Conservation (phyloP, 2,329 filamentous ascomycete genomes). For the Scedosporium dehoogii region DNA sequence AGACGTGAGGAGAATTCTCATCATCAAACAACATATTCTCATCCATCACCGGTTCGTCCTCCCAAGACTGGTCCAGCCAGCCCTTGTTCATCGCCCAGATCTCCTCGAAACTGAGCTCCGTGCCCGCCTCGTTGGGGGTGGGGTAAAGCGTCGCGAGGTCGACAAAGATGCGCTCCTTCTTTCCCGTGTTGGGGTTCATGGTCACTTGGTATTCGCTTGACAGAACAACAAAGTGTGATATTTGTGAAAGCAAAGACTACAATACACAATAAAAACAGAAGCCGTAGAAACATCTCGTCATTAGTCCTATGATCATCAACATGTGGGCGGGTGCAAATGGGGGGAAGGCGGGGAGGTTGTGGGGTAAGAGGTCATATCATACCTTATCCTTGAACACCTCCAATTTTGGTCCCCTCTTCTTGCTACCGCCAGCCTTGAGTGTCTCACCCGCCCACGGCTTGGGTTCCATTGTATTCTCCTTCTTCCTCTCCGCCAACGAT, state of each 20-base stretch:
- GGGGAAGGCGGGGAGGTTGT: slow-evolving; percentile 5
- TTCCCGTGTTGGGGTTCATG: slow-evolving; percentile 72
- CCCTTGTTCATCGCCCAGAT: slow-evolving; percentile 70
- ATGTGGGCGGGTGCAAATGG: slow-evolving; percentile 37
- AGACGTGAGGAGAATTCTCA: slow-evolving; percentile 3
- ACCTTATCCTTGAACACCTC: slow-evolving; percentile 93
- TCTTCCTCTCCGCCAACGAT: slow-evolving; percentile 76
- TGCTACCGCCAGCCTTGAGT: slow-evolving; percentile 76
- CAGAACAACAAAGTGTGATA: slow-evolving; percentile 59
- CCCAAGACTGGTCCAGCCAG: slow-evolving; percentile 51
- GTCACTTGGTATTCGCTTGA: slow-evolving; percentile 68
- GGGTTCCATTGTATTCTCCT: slow-evolving; percentile 81
- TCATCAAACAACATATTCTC: slow-evolving; percentile 7
- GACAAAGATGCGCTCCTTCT: slow-evolving; percentile 78
- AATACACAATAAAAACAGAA: slow-evolving; percentile 26
- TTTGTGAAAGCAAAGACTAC: slow-evolving; percentile 49
- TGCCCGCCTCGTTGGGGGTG: slow-evolving; percentile 56
- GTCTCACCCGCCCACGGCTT: slow-evolving; percentile 91
- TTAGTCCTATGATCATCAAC: slow-evolving; percentile 98
- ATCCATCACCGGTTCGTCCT: slow-evolving; percentile 27
- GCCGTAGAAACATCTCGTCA: slow-evolving; percentile 38
- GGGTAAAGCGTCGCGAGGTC: slow-evolving; percentile 81
- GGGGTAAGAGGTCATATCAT: slow-evolving; percentile 36
- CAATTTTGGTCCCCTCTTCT: slow-evolving; percentile 66
- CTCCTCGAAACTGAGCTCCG: slow-evolving; percentile 87